These are phyloP conservation scores for Podospora bellae-mahoneyi DNA, from an alignment of 495 filamentous ascomycete species.

Conservation along the genomic window DNA sequence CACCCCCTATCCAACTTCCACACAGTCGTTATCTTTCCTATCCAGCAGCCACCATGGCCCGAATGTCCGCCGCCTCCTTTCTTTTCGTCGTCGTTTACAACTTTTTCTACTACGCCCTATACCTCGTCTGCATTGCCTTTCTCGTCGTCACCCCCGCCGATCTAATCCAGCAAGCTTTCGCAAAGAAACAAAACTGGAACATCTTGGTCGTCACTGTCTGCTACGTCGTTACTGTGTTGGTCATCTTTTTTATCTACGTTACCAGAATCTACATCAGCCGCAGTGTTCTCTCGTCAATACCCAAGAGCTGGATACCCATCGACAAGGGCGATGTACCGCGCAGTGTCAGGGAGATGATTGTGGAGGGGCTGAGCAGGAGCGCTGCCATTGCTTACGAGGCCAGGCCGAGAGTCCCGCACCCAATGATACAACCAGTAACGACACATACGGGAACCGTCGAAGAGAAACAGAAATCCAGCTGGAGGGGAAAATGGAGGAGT, in stretches of 20 bases:
- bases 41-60: not conserved
- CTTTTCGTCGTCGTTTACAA: slow-evolving; percentile 78
- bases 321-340: slow-evolving; percentile 73
- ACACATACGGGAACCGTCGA: slow-evolving; percentile 18
- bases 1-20: not conserved
- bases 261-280: slow-evolving; percentile 86
- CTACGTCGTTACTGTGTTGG: slow-evolving; percentile 69
- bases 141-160: slow-evolving; percentile 81
- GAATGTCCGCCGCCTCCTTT: slow-evolving; percentile 35
- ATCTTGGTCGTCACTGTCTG: slow-evolving; percentile 78
- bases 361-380: slow-evolving; percentile 65
- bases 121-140: slow-evolving; percentile 66
- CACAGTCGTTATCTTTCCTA: slow-evolving; percentile 1
- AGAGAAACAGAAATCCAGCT: not conserved
- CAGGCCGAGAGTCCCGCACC: slow-evolving; percentile 55
- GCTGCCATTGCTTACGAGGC: slow-evolving; percentile 78
- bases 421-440: not conserved
- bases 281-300: slow-evolving; percentile 73
- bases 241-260: slow-evolving; percentile 75
- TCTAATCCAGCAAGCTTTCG: slow-evolving; percentile 72
- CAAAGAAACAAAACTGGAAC: slow-evolving; percentile 63
- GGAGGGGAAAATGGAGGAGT: slow-evolving; percentile 20
- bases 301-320: slow-evolving; percentile 76
- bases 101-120: slow-evolving; percentile 73
- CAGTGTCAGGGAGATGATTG: slow-evolving; percentile 70